Percentiles rank a stretch among this genome's conserved stretches.
phyloP scores from a whole-genome alignment of 2,329 filamentous ascomycete genomes.

The Fusarium sp. region DNA sequence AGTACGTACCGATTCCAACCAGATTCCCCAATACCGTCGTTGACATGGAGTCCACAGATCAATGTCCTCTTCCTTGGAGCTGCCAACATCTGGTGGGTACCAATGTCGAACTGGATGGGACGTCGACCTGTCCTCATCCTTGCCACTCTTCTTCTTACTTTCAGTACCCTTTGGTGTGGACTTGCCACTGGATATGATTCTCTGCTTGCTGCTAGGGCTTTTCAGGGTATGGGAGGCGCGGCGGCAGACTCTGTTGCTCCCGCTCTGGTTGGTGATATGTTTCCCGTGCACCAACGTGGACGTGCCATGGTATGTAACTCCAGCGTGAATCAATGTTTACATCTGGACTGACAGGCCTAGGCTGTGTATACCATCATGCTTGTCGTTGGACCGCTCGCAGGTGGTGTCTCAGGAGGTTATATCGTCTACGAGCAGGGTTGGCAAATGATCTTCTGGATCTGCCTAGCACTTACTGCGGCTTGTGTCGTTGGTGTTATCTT shows the following conservation, averaged over 20 bases:
- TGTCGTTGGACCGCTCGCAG: slow-evolving; percentile 47
- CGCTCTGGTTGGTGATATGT: slow-evolving; percentile 51
- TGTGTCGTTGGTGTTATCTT: slow-evolving; percentile 45
- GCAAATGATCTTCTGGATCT: slow-evolving; percentile 50
- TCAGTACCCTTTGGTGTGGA: slow-evolving; percentile 46
- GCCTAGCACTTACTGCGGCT: slow-evolving; percentile 41
- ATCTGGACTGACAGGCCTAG: slow-evolving; percentile 5
- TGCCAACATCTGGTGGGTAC: slow-evolving; percentile 52
- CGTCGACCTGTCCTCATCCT: slow-evolving; percentile 48
- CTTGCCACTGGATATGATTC: slow-evolving; percentile 40
- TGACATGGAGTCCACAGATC: slow-evolving; percentile 37
- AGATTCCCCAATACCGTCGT: fast-evolving
- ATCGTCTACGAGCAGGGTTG: slow-evolving; percentile 50
- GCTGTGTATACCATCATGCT: slow-evolving; percentile 51
- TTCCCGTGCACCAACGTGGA: slow-evolving; percentile 51
- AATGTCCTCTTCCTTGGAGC: slow-evolving; percentile 51
- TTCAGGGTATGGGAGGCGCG: slow-evolving; percentile 50
- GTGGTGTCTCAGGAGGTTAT: slow-evolving; percentile 52
- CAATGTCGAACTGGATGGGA: slow-evolving; percentile 51
- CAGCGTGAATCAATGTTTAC: fast-evolving
- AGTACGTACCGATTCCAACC: slow-evolving; percentile 14
- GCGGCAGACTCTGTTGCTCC: slow-evolving; percentile 52
- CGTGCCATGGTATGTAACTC: slow-evolving; percentile 44
- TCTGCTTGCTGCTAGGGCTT: slow-evolving; percentile 46
- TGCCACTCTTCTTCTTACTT: slow-evolving; percentile 45